These are phyloP conservation scores for Globisporangium iwayamae DNA, from an alignment of 352 stramenopile genomes.

Conservation along the genomic window DNA sequence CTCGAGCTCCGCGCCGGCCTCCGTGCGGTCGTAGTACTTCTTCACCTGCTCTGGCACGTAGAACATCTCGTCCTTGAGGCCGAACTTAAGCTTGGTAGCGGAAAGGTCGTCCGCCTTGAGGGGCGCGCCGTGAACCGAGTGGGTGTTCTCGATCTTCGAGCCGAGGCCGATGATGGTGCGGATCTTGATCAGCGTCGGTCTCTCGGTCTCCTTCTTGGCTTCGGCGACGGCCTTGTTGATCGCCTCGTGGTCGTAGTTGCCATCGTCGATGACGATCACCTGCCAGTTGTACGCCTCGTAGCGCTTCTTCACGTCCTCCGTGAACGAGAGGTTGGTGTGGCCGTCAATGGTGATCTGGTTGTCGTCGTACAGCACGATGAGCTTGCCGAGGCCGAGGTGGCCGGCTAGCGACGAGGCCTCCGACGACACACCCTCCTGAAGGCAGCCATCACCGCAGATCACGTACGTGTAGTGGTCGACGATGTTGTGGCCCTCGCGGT, in stretches of 20 bases:
- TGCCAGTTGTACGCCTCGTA: constrained; percentile 99
- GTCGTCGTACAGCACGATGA: constrained; percentile 99
- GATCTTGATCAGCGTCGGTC: constrained; percentile 99
- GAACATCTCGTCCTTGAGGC: constrained; percentile 93
- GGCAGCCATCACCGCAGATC: constrained; percentile 98
- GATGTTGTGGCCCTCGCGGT: constrained; percentile 92
- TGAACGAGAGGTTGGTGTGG: constrained; percentile 95
- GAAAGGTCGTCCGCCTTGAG: constrained; percentile 94
- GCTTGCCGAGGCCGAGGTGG: constrained; percentile 96
- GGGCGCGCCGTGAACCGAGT: constrained; percentile 94
- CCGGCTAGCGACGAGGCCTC: constrained; percentile 96
- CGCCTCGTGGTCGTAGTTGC: constrained; percentile 90
- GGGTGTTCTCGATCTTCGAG: constrained; percentile 91
- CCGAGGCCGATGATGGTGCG: constrained; percentile 96
- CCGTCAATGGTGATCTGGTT: constrained; percentile 99
- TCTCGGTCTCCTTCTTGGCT: constrained; percentile 93
- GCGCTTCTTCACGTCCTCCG: constrained; percentile 96
- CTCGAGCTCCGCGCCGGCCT: constrained; percentile 64
- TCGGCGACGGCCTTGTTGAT: constrained; percentile 93
- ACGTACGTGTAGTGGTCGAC: constrained; percentile 99
- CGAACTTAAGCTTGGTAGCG: constrained; percentile 89
- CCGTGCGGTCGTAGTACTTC: constrained; percentile 88
- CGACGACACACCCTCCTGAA: constrained; percentile 97
- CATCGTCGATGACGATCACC: constrained; percentile 93
- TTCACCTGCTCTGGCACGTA: constrained; percentile 92